Evolutionary conservation across 202 grass and related monocot species (phyloP).

Genomic region (Zoysia matrella): DNA sequence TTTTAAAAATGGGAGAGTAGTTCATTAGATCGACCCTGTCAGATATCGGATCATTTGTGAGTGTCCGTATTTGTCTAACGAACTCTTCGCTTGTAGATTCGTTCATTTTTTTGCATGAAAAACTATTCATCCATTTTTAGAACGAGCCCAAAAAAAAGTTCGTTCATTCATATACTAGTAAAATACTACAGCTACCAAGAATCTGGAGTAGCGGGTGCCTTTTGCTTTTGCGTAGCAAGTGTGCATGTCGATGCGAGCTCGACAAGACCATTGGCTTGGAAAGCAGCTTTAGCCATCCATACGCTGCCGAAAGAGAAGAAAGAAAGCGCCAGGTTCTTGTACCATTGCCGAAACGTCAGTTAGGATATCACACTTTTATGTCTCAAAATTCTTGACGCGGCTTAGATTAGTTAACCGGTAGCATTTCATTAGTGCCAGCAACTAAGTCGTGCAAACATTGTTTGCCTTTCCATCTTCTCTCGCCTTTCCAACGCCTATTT

Average conservation of each 20-base stretch:
- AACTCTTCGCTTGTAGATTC: background rate
- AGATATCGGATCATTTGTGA: no score
- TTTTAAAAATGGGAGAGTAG: no score
- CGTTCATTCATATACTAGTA: background rate
- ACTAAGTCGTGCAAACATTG: background rate
- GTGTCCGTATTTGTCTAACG: background rate
- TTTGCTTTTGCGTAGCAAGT: background rate
- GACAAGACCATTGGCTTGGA: slow-evolving; percentile 29
- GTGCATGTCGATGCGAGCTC: background rate
- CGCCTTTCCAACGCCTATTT: background rate
- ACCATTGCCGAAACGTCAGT: background rate
- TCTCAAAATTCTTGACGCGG: background rate
- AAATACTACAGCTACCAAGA: background rate
- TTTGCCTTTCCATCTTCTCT: background rate
- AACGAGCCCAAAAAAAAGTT: background rate
- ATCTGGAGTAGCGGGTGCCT: no score
- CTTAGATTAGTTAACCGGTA: background rate
- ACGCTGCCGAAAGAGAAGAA: slow-evolving; percentile 44
- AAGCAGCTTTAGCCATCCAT: slow-evolving; percentile 39
- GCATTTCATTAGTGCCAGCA: background rate
- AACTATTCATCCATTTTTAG: background rate
- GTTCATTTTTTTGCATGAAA: background rate
- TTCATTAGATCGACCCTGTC: no score
- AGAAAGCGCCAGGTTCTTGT: slow-evolving; percentile 7
- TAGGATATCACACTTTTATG: slow-evolving; percentile 6